A percentile compares a stretch with the other conserved stretches of the same genome.
phyloP scores from a whole-genome alignment of 345 rosid species.

The Xanthoceras sorbifolium region DNA sequence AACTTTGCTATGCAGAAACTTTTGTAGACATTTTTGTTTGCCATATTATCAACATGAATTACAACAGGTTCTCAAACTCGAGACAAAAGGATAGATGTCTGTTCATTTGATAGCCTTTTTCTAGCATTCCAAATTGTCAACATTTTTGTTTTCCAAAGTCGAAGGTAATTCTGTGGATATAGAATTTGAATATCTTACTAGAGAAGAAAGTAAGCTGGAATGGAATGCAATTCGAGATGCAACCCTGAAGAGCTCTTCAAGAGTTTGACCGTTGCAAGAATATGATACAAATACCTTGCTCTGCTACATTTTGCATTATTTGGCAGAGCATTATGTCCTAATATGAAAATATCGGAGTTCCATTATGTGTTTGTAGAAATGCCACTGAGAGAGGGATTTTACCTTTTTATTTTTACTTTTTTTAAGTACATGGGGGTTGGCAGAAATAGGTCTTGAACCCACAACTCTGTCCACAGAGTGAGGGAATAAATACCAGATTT shows the following conservation, averaged over 20 bases:
- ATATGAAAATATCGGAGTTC: background rate
- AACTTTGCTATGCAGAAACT: background rate
- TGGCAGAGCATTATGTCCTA: too few species aligned
- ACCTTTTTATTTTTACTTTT: too few species aligned
- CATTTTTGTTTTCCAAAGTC: background rate
- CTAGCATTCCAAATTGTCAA: background rate
- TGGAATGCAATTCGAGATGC: background rate
- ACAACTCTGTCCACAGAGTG: too few species aligned
- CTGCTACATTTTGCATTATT: background rate
- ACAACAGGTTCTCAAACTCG: background rate
- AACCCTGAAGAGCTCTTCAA: background rate
- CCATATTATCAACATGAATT: background rate
- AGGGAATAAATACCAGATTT: too few species aligned
- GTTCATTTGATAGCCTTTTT: background rate
- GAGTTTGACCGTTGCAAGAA: background rate
- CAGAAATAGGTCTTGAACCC: too few species aligned
- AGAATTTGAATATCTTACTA: too few species aligned
- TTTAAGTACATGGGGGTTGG: too few species aligned
- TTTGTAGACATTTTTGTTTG: background rate
- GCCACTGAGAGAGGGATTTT: background rate
- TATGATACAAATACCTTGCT: too few species aligned
- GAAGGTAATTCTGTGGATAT: background rate
- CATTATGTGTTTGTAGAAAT: background rate
- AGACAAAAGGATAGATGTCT: background rate
- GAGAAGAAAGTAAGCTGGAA: background rate